phyloP scores from a whole-genome alignment of 768 basidiomycete genomes.

The Podaxis carcinomalis region DNA sequence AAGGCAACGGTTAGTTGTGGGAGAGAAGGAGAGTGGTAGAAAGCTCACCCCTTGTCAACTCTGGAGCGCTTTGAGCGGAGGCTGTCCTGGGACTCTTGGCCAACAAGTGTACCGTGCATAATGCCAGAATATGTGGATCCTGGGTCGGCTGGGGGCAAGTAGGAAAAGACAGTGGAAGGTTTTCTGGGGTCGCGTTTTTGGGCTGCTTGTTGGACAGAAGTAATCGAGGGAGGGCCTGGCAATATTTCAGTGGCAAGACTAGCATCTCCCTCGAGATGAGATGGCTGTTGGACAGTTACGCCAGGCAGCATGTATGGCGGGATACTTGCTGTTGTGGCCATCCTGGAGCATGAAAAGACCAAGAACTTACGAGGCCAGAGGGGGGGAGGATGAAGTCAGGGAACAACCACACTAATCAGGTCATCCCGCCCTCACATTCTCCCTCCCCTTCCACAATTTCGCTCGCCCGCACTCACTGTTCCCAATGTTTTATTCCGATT shows the following conservation, averaged over 20 bases:
- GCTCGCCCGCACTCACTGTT: not conserved
- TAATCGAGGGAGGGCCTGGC: constrained; percentile 78
- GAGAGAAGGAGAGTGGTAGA: constrained; percentile 14
- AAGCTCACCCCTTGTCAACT: constrained; percentile 67
- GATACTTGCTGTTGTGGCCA: constrained; percentile 71
- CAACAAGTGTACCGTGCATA: constrained; percentile 59
- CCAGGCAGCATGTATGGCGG: constrained; percentile 72
- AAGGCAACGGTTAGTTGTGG: constrained; percentile 17
- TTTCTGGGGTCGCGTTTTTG: constrained; percentile 82
- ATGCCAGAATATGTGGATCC: constrained; percentile 85
- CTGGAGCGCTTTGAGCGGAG: constrained; percentile 69
- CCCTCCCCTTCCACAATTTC: constrained; percentile 14
- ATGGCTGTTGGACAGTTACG: constrained; percentile 69
- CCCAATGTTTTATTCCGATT: not conserved
- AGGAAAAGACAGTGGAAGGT: constrained; percentile 63
- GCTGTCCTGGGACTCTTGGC: constrained; percentile 63
- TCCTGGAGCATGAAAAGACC: constrained; percentile 29
- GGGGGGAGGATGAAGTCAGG: constrained; percentile 25
- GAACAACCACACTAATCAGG: constrained; percentile 34
- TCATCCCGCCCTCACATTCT: constrained; percentile 18
- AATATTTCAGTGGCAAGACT: constrained; percentile 86
- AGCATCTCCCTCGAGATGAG: constrained; percentile 79
- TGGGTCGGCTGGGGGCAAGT: constrained; percentile 80
- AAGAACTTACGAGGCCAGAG: constrained; percentile 22
- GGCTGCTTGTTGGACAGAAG: constrained; percentile 63